phyloP scores from a whole-genome alignment of 805 yeast genomes.

The Teunomyces gatunensis region DNA sequence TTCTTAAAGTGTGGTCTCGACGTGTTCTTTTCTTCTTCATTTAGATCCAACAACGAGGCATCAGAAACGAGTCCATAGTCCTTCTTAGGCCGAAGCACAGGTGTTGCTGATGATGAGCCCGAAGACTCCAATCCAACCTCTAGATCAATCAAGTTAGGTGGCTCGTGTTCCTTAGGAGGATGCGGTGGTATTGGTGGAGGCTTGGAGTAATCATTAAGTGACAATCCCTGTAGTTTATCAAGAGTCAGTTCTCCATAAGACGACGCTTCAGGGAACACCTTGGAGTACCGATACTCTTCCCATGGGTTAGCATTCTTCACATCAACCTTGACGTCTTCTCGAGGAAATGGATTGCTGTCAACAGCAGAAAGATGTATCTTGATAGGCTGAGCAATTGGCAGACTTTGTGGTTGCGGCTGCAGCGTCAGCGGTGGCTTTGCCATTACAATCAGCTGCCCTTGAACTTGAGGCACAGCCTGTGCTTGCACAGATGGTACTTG shows the following conservation, averaged over 20 bases:
- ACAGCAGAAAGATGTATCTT: neutral
- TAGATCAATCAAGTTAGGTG: constrained; percentile 32
- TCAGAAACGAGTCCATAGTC: constrained; percentile 10
- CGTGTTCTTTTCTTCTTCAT: constrained; percentile 15
- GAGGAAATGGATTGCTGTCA: constrained; percentile 8
- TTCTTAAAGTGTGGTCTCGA: constrained; percentile 30
- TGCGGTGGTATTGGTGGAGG: neutral
- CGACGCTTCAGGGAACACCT: neutral
- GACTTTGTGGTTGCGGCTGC: neutral
- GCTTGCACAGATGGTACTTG: neutral
- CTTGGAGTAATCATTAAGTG: constrained; percentile 4
- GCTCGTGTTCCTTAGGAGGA: constrained; percentile 4
- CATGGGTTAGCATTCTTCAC: constrained; percentile 30
- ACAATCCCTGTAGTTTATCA: constrained; percentile 5
- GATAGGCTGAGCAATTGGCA: neutral
- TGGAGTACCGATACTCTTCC: constrained; percentile 25
- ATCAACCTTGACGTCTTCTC: constrained; percentile 4
- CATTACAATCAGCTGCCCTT: neutral
- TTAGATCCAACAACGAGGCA: constrained; percentile 26
- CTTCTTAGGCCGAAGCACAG: constrained; percentile 13
- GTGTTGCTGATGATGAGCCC: constrained; percentile 17
- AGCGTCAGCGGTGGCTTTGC: neutral
- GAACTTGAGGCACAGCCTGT: neutral
- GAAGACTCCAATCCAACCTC: constrained; percentile 33
- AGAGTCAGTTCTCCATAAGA: constrained; percentile 2